Percentiles rank a stretch among this genome's conserved stretches.
Evolutionary conservation across 2,329 filamentous ascomycete genomes (phyloP).

Genomic region (Bipolaris zeicola): DNA sequence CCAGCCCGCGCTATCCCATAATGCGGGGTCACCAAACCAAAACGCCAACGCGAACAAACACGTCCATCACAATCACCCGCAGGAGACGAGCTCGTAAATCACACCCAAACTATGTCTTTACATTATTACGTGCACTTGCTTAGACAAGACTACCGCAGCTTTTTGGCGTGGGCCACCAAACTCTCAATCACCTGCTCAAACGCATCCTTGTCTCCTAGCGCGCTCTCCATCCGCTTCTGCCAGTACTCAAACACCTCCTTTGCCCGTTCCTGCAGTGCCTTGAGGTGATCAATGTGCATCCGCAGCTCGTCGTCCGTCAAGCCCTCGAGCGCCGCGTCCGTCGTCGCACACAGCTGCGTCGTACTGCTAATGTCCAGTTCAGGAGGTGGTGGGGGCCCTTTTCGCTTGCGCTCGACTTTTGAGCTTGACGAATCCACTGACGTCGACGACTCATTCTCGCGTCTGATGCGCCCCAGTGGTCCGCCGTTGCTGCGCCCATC

Average conservation of each 20-base stretch:
- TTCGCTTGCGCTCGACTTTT: constrained; percentile 52
- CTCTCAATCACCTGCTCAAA: constrained; percentile 98
- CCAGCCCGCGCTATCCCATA: neutral
- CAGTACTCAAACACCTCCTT: constrained; percentile 85
- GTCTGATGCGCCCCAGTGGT: constrained; percentile 47
- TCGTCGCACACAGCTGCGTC: constrained; percentile 79
- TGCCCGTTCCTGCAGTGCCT: constrained; percentile 72
- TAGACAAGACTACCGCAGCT: constrained; percentile 64
- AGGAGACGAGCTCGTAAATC: neutral
- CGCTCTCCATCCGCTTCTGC: constrained; percentile 83
- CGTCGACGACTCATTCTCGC: constrained; percentile 46
- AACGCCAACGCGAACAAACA: neutral
- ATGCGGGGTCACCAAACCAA: neutral
- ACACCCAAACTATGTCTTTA: neutral
- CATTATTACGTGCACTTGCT: neutral
- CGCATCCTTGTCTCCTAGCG: constrained; percentile 86
- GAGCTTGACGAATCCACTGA: constrained; percentile 47
- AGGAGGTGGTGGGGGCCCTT: constrained; percentile 70
- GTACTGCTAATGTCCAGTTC: constrained; percentile 80
- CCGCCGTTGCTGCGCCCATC: constrained; percentile 43
- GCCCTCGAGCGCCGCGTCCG: constrained; percentile 78
- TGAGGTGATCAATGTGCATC: constrained; percentile 71
- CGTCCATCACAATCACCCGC: neutral
- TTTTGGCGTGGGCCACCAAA: constrained; percentile 86
- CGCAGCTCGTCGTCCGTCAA: constrained; percentile 79